phyloP scores from a whole-genome alignment of 148 eudicot species.

The Rhododendron griersonianum region DNA sequence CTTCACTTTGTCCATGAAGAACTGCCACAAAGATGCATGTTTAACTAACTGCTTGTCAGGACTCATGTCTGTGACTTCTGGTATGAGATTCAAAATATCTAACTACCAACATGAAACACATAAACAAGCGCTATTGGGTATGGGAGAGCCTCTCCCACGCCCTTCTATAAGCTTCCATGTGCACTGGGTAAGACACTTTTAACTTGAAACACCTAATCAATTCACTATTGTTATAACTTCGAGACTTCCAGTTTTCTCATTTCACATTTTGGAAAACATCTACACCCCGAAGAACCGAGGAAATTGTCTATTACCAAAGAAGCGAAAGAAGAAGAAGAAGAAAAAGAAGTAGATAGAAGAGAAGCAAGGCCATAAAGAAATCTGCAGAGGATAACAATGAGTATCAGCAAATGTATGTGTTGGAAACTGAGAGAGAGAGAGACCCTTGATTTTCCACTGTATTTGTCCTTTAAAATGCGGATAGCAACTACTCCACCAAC shows the following conservation, averaged over 20 bases:
- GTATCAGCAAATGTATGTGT: not conserved
- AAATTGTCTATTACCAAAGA: not conserved
- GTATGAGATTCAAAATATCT: not conserved
- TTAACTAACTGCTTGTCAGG: not conserved
- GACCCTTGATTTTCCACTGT: conserved; percentile 85
- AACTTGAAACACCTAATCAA: not conserved
- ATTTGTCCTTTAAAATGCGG: conserved; percentile 70
- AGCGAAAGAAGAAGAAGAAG: not conserved
- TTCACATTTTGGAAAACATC: not conserved
- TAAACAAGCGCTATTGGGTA: not conserved
- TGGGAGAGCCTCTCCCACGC: not conserved
- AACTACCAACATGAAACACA: not conserved
- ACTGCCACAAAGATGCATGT: not conserved
- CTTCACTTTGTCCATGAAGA: not conserved
- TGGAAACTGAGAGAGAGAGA: conserved; percentile 1
- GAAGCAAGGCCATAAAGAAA: not conserved
- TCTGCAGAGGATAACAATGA: not conserved
- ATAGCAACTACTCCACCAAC: conserved; percentile 76
- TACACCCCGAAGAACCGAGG: not conserved
- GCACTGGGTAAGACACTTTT: not conserved
- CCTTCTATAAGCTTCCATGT: not conserved
- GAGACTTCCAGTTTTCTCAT: not conserved
- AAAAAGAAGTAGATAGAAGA: not conserved
- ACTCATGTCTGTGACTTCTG: not conserved
- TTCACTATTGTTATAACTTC: not conserved